A percentile compares a stretch with the other conserved stretches of the same genome.
phyloP scores from a whole-genome alignment of 192 early-diverging fungal genomes.

The Coemansia umbellata region DNA sequence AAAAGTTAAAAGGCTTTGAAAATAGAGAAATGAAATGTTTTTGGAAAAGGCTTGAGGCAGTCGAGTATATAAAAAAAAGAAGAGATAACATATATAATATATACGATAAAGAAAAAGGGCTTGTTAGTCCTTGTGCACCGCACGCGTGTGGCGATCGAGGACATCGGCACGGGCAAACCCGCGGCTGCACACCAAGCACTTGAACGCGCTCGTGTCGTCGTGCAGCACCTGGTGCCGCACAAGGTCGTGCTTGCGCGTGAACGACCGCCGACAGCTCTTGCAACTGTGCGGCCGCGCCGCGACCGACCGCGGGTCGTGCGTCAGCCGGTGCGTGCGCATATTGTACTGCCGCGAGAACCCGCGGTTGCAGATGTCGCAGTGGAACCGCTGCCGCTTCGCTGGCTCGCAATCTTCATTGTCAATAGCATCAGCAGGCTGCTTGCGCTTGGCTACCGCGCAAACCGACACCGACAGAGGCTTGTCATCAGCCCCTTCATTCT shows the following conservation, averaged over 20 bases:
- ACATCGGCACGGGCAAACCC: constrained; percentile 55
- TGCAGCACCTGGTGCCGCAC: constrained; percentile 64
- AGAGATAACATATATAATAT: not conserved
- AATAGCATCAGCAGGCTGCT: not conserved
- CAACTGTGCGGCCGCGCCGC: constrained; percentile 55
- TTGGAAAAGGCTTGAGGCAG: not conserved
- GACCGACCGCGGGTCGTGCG: constrained; percentile 60
- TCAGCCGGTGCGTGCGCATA: constrained; percentile 73
- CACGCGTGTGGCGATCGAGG: constrained; percentile 48
- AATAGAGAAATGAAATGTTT: not conserved
- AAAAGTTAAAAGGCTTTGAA: not conserved
- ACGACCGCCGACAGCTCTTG: constrained; percentile 59
- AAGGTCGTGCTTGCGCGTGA: constrained; percentile 80
- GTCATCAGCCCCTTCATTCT: constrained; percentile 1
- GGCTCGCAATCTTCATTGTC: not conserved
- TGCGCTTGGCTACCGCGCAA: constrained; percentile 7
- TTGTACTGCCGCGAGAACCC: constrained; percentile 82
- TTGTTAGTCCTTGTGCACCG: constrained; percentile 27
- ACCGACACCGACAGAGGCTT: not conserved
- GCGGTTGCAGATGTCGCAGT: constrained; percentile 62
- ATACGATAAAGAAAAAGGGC: not conserved
- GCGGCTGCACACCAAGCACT: constrained; percentile 53
- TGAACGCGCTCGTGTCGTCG: constrained; percentile 48
- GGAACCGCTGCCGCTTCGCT: constrained; percentile 15
- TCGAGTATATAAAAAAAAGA: not conserved